Base-by-base conservation (phyloP, 306 rosid genomes). In the Rosa multiflora region DNA sequence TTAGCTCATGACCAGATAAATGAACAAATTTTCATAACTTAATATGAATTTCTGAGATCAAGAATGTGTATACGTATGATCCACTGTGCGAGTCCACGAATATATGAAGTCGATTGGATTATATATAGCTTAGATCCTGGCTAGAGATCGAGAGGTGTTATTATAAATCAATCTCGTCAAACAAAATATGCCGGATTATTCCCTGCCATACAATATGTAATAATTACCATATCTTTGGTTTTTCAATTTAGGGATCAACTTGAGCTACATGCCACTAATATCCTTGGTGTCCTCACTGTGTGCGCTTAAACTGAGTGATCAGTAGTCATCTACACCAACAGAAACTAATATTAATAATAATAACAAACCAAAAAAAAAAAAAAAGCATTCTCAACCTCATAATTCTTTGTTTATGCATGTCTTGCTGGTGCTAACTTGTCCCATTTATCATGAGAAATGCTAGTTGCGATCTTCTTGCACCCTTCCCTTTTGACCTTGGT, bases 201-300 rank as follows among this genome's bases (percentile, higher is more conserved):
- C 15, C 35, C 7, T 42, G 18, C 17, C 40, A 6, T 13, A 64
- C n/a, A 10, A 4, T n/a, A 42, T n/a, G 74, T 66, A 71, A 74
- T 66, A 71, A 74, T 80, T 67, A 12, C 74, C 61, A 66, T 15
- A 32, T 42, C 59, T 71, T 17, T 40, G 70, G 51, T 53, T 43
- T 43, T 80, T 62, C 48, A 74, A 47, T 63, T 37, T 12, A 8
- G 46, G n/a, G 42, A 11, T 18, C 66, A 78, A 12, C 17, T 40
- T 73, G 78, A 56, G 68, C 42, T 21, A 21, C 52, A 14, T 56
- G 53, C 21, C 69, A 58, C 62, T 61, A 4, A 18, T 11, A 12
- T 62, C 37, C 35, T 47, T 17, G 76, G 48, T 70, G 82, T 43
- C 77, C 32, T 76, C 56, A 4, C 5, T 48, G n/a, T 52, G 49